Conservation (phyloP, 179 eudicot species). For the Patellifolia procumbens region DNA sequence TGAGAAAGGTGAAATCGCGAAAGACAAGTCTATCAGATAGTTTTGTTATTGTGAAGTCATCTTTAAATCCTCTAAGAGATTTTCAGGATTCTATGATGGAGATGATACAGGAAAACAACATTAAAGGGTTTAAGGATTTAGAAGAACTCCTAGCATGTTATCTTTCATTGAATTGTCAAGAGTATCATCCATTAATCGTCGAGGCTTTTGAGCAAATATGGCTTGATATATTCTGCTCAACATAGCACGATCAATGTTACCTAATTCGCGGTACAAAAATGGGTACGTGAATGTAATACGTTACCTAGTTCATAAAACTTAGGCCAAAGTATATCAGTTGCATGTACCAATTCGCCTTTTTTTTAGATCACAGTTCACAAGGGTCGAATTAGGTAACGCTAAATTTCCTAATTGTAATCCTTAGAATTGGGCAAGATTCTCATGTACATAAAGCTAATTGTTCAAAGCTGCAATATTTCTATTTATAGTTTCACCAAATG, state of each 20-base stretch:
- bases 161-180: conserved; percentile 20
- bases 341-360: too few relatives aligned
- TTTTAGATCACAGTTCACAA: too few relatives aligned
- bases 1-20: conserved; percentile 4
- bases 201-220: conserved; percentile 16
- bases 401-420: background rate
- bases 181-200: conserved; percentile 20
- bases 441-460: background rate
- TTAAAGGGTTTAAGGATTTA: conserved; percentile 9
- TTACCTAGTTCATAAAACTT: too few relatives aligned
- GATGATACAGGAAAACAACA: conserved; percentile 16
- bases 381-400: too few relatives aligned
- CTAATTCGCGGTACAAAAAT: too few relatives aligned
- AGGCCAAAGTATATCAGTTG: too few relatives aligned
- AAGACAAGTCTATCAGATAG: conserved; percentile 4
- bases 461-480: conserved; percentile 1
- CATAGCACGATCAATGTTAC: too few relatives aligned
- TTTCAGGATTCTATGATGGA: conserved; percentile 19
- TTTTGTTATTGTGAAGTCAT: conserved; percentile 10
- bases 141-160: conserved; percentile 19
- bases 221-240: conserved; percentile 14
- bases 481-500: conserved; percentile 1
- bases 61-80: conserved; percentile 14
- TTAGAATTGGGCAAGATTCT: background rate
- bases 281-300: too few relatives aligned